Base-by-base conservation (phyloP, 371 early-diverging fungal species). In the Zopfochytrium polystomum region DNA sequence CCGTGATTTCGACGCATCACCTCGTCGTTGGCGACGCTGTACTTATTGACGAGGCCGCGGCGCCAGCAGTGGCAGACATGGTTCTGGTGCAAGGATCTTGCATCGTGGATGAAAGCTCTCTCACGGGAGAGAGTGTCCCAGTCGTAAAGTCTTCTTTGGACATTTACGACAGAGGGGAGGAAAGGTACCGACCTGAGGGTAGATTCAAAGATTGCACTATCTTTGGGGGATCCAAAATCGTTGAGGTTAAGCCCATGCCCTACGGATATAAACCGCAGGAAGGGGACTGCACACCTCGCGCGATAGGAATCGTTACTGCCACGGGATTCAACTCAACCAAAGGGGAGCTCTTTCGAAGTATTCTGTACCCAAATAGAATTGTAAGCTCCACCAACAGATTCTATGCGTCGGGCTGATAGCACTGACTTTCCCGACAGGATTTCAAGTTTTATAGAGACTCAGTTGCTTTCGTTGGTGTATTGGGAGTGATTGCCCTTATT, bases 31-130 rank as follows among this genome's bases (percentile, higher is more conserved):
- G 70, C 1, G 73, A 73, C 33, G 63, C 60, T 2, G 54, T 73
- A 9, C 1, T 70, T 9, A 29, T 73, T 1, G 45, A 9, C 2
- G 26, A 46, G 33, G 20, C 60, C 23, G n/a, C 22, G 11, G 9
- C 45, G 13, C 30, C 35, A 2, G 64, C 67, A 3, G 63, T 58
- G 18, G 62, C 65, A 15, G 73, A 73, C 43, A 58, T 73, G 38
- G 75, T 83, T 3, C 66, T 94, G 22, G 62, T 91, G 4, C 72
- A 75, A 11, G 93, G 94, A 46, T 53, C 45, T 32, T 79, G 83
- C 45, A 80, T 91, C 9, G 81, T 92, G 13, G 87, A 94, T 69
- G 94, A 94, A 71, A 82, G 85, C 59, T 82, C 87, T 55, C 76
- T 92, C 52, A 93, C 73, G 25, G 73, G 73, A 13, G 73, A 73